A percentile compares a stretch with the other conserved stretches of the same genome.
Conservation (phyloP, 352 stramenopile species). For the Phytophthora sp. region DNA sequence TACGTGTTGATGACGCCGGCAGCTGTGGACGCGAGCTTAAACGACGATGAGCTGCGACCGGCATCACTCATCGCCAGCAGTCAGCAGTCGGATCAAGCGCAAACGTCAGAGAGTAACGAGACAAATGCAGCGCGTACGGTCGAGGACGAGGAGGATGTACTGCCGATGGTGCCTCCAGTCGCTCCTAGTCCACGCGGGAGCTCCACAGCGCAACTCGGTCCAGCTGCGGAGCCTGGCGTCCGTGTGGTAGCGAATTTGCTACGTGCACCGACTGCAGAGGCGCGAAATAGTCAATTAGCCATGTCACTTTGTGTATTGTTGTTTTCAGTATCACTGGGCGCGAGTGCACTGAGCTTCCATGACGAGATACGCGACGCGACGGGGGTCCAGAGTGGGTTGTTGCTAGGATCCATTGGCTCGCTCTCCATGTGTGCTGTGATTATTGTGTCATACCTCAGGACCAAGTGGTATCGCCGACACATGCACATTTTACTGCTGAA, state of each 20-base stretch:
- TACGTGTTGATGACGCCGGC: slow-evolving; percentile 33
- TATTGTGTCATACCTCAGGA: slow-evolving; percentile 51
- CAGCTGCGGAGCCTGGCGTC: slow-evolving; percentile 23
- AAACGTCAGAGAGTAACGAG: not conserved
- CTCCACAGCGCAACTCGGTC: not conserved
- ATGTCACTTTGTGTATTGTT: slow-evolving; percentile 47
- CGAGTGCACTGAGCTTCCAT: slow-evolving; percentile 51
- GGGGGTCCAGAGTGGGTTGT: slow-evolving; percentile 62
- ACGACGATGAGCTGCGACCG: slow-evolving; percentile 32
- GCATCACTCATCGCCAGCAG: slow-evolving; percentile 13
- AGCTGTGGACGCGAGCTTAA: slow-evolving; percentile 17
- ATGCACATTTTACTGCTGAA: slow-evolving; percentile 80
- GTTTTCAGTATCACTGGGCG: slow-evolving; percentile 52
- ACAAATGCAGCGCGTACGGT: not conserved
- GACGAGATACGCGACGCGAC: slow-evolving; percentile 49
- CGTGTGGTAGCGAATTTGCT: slow-evolving; percentile 29
- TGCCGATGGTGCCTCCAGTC: slow-evolving; percentile 7
- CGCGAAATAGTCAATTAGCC: slow-evolving; percentile 45
- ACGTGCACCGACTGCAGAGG: slow-evolving; percentile 23
- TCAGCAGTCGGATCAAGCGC: not conserved
- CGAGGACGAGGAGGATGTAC: not conserved
- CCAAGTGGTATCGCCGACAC: slow-evolving; percentile 67
- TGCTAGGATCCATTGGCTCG: slow-evolving; percentile 65
- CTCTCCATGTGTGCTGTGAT: slow-evolving; percentile 67
- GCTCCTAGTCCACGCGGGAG: slow-evolving; percentile 10